Evolutionary conservation across 768 basidiomycete species (phyloP), one percentile per base, ranked within the genome.

Genomic region (Naganishia vishniacii): DNA sequence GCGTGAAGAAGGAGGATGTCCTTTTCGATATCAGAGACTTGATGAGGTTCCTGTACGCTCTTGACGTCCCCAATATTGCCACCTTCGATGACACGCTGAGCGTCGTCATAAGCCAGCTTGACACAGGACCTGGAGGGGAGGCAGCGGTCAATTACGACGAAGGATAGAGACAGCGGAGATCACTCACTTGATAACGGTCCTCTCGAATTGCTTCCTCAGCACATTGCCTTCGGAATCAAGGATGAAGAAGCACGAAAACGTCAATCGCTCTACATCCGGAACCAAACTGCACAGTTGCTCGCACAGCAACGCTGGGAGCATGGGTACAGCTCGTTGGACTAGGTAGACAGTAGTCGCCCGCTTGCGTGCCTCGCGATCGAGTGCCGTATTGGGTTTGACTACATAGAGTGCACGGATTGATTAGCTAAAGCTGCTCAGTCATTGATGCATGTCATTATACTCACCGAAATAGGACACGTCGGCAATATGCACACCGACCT

Each of bases 351-450:
- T 92, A 1, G 92, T 97, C 28, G 93, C 95, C 65, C 93, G 84
- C 79, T 98, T 98, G 69, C 93, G 86, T 42, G 95, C 95, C 79
- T 99, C 95, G 25, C 95, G 89, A 72, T 99, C 95, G 70, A 99
- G 81, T n/a, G 95, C 89, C 12, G 93, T 95, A 75, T 79, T 80
- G 23, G 74, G 68, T 72, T 77, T 74, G 59, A 78, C 73, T 56
- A 16, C 20, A 37, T n/a, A n/a, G n/a, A n/a, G n/a, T n/a, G n/a
- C n/a, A n/a, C n/a, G n/a, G n/a, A n/a, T n/a, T n/a, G n/a, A n/a
- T n/a, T n/a, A n/a, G n/a, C n/a, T n/a, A n/a, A n/a, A n/a, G n/a
- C n/a, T n/a, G n/a, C n/a, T n/a, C n/a, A n/a, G n/a, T n/a, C n/a
- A n/a, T n/a, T n/a, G n/a, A n/a, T n/a, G n/a, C n/a, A n/a, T n/a